Base-by-base conservation (phyloP, 2,329 filamentous ascomycete genomes). In the Colletotrichum falcatum region DNA sequence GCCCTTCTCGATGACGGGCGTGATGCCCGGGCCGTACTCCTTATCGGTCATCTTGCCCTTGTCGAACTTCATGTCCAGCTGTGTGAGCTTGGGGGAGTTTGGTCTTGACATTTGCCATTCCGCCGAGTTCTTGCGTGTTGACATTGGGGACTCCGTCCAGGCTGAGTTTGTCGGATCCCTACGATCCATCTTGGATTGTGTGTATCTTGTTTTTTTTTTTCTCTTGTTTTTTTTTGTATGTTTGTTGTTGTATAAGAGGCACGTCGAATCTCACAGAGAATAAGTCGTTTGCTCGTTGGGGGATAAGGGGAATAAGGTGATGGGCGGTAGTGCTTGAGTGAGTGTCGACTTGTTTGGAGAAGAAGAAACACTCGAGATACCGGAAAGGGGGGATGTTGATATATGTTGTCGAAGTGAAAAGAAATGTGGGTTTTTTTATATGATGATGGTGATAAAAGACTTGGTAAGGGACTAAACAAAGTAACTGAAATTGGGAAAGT, bases 251-350 rank as follows among this genome's bases (percentile, higher is more conserved):
- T 14, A 56, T 53, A 23, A 42, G 20, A 49, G 5, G 48, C 35
- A 70, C 67, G 67, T 48, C 39, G 63, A 63, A 42, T 71, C 68
- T 71, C 68, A 59, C 68, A 71, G 59, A 68, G 68, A 68, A 42
- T 54, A 60, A 67, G 68, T 62, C 68, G 68, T 59, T 56, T 20
- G 58, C 58, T 53, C 46, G 58, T 23, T 12, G 35, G 20, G 3
- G 30, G 2, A 3, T 35, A 2, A 2, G 7, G 26, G n/a, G 7
- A 6, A 46, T 23, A 5, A 16, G 2, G 44, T 12, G 18, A 46
- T 46, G 18, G 7, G 9, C 4, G 44, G n/a, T 12, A 23, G 12
- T 49, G 16, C 33, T 28, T 63, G n/a, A 70, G 64, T 67, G 67
- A 58, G 56, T 46, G 67, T 46, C 49, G 49, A 44, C 23, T 49